Evolutionary conservation across 805 yeast genomes (phyloP), one percentile per base, ranked within the genome.

Genomic region (Sporopachydermia quercuum): DNA sequence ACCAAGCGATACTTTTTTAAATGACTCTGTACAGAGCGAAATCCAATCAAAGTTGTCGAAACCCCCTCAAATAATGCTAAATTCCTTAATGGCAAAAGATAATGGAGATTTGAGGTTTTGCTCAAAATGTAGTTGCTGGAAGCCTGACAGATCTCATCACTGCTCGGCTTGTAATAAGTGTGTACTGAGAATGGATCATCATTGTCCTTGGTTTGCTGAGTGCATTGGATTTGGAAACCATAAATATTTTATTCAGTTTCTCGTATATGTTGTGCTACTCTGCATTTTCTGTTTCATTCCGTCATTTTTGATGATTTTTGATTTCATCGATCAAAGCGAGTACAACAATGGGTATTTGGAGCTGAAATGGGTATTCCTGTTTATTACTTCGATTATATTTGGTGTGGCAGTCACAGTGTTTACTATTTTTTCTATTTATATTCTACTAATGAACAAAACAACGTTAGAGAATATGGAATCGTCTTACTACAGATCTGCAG

Each of bases 181-280:
- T 56, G 75, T 82, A 6, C 52, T 82, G 41, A 69, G 70, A 51
- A 83, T 82, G 93, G 94, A 82, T 53, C 94, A 82, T 53, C 91
- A 82, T 57, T 74, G 73, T 45, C 40, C 40, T 8, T 89, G 97
- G 97, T 85, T 86, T 56, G 78, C 94, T 2, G 65, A 74, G 3
- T 87, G 96, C 56, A 71, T 89, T 42, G 97, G 97, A 0, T 79
- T 73, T 57, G 61, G 61, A 18, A 89, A 89, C 57, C 86, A 82
- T 47, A 81, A 85, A 58, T 72, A 64, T 53, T 89, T 87, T 52
- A 55, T 84, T 18, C 94, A 85, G 54, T 80, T 81, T 52, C 56
- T 86, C 40, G 36, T 66, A 4, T 76, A 77, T 50, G 61, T 73
- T 2, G 58, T 74, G 2, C 18, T 68, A 0, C 76, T 71, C 49